Conservation (phyloP, 2,329 filamentous ascomycete species). For the Emericellopsis cladophorae region DNA sequence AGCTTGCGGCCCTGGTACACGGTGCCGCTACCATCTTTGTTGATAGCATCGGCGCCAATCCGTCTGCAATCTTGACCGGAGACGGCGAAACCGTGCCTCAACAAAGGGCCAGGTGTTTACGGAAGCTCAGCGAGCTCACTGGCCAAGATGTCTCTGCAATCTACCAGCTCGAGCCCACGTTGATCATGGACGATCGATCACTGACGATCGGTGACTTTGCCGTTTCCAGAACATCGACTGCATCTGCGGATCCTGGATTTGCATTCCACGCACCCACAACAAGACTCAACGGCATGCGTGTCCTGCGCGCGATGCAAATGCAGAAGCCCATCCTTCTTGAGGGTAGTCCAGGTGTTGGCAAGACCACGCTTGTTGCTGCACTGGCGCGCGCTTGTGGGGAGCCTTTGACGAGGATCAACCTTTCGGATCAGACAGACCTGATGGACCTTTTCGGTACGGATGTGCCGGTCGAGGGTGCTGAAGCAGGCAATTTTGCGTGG, state of each 20-base stretch:
- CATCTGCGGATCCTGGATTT: constrained; percentile 18
- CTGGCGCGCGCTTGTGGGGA: constrained; percentile 69
- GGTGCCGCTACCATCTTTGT: constrained; percentile 93
- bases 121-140: constrained; percentile 57
- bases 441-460: constrained; percentile 97
- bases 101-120: constrained; percentile 62
- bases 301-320: constrained; percentile 79
- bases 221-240: constrained; percentile 38
- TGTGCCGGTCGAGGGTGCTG: constrained; percentile 85
- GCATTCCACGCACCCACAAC: constrained; percentile 86
- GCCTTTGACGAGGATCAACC: constrained; percentile 82
- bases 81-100: constrained; percentile 55
- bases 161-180: constrained; percentile 50
- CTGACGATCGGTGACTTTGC: constrained; percentile 66
- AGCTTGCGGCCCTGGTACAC: constrained; percentile 47
- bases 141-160: constrained; percentile 45
- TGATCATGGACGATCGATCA: constrained; percentile 36
- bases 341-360: constrained; percentile 95
- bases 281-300: constrained; percentile 76
- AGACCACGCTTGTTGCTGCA: constrained; percentile 84
- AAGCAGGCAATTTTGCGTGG: constrained; percentile 87
- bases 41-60: constrained; percentile 89
- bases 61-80: constrained; percentile 71
- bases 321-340: constrained; percentile 87
- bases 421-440: constrained; percentile 94